These are phyloP conservation scores for Prunus dulcis DNA, from an alignment of 306 rosid species.

Conservation along the genomic window DNA sequence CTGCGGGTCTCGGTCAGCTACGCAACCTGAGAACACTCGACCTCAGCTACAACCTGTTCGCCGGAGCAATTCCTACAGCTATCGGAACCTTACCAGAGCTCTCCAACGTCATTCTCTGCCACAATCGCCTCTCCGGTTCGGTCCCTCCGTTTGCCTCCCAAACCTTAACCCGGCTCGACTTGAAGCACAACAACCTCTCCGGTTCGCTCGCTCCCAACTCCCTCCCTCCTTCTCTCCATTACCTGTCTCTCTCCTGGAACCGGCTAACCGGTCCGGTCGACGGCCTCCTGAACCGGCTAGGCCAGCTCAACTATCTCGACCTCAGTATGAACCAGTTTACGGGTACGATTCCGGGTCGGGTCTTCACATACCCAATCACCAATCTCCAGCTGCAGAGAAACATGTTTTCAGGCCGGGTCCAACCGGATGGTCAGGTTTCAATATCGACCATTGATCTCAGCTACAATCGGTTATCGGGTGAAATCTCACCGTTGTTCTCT, in stretches of 20 bases:
- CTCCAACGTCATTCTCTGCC: conserved; percentile 77
- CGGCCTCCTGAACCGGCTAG: conserved; percentile 49
- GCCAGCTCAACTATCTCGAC: conserved; percentile 73
- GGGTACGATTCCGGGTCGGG: conserved; percentile 62
- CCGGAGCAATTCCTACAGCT: conserved; percentile 66
- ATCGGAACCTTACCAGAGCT: conserved; percentile 62
- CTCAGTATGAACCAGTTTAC: conserved; percentile 76
- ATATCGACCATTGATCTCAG: conserved; percentile 88
- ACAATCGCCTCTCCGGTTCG: conserved; percentile 74
- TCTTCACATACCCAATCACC: conserved; percentile 70
- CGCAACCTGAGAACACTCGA: conserved; percentile 66
- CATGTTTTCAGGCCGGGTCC: conserved; percentile 55
- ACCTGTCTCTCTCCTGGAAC: conserved; percentile 84
- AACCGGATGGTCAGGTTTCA: conserved; percentile 57
- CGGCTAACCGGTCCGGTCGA: conserved; percentile 65
- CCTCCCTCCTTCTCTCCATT: conserved; percentile 73
- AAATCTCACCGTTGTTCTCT: conserved; percentile 65
- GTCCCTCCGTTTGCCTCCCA: conserved; percentile 68
- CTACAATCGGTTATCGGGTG: conserved; percentile 66
- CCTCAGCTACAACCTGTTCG: conserved; percentile 79
- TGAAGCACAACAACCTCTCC: conserved; percentile 77
- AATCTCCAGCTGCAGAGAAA: conserved; percentile 75
- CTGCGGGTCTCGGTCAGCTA: conserved; percentile 48
- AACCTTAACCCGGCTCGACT: conserved; percentile 65
- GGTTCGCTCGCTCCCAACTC: conserved; percentile 59